A percentile compares a stretch with the other conserved stretches of the same genome.
These are phyloP conservation scores for Sarocladium oryzae DNA, from an alignment of 2,329 filamentous ascomycete species.

Conservation along the genomic window DNA sequence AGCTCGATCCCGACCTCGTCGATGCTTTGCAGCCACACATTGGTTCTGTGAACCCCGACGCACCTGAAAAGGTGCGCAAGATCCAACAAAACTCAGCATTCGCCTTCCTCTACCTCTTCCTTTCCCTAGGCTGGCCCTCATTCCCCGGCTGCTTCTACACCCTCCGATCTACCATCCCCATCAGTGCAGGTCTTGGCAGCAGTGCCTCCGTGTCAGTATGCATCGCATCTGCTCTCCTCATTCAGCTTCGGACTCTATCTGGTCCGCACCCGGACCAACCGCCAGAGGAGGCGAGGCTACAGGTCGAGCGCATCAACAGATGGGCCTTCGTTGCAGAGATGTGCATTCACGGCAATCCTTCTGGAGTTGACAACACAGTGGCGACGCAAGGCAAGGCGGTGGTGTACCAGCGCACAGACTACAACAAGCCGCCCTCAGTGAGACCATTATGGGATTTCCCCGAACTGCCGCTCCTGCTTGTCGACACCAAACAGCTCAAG, in stretches of 20 bases:
- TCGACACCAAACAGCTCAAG: slow-evolving; percentile 83
- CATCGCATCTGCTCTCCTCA: slow-evolving; percentile 71
- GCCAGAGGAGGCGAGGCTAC: slow-evolving; percentile 74
- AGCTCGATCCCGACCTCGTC: slow-evolving; percentile 76
- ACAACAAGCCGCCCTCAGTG: slow-evolving; percentile 69
- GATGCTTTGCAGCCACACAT: slow-evolving; percentile 77
- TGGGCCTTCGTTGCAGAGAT: slow-evolving; percentile 98
- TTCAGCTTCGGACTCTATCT: slow-evolving; percentile 81
- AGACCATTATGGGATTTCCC: slow-evolving; percentile 79
- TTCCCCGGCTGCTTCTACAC: slow-evolving; percentile 84
- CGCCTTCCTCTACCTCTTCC: slow-evolving; percentile 87
- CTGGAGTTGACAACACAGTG: slow-evolving; percentile 95
- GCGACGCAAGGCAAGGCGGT: slow-evolving; percentile 91
- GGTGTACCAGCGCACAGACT: slow-evolving; percentile 76
- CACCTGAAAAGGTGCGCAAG: slow-evolving; percentile 67
- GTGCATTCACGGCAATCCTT: slow-evolving; percentile 96
- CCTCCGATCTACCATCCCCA: slow-evolving; percentile 86
- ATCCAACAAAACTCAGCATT: slow-evolving; percentile 77
- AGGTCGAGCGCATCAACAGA: slow-evolving; percentile 91
- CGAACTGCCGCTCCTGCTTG: slow-evolving; percentile 80
- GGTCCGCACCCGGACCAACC: slow-evolving; percentile 92
- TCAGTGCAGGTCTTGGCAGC: slow-evolving; percentile 84
- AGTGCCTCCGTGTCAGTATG: slow-evolving; percentile 94
- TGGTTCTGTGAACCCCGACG: slow-evolving; percentile 57
- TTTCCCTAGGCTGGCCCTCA: slow-evolving; percentile 73